A percentile compares a stretch with the other conserved stretches of the same genome.
phyloP scores from a whole-genome alignment of 2,329 filamentous ascomycete species.

The Aspergillus sp. region DNA sequence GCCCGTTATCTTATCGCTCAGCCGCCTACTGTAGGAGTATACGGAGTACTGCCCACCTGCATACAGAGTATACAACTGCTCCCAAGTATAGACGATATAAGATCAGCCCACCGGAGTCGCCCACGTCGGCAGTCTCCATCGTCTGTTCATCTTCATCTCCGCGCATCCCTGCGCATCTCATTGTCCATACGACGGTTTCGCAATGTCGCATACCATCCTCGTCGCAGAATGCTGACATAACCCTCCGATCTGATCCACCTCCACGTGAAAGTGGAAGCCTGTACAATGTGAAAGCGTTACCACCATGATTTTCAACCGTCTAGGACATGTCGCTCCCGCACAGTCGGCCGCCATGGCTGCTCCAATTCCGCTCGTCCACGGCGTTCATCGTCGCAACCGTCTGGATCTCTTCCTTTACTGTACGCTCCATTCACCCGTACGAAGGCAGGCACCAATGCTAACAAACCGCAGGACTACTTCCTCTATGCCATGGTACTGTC shows the following conservation, averaged over 20 bases:
- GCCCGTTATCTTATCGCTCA: constrained; percentile 31
- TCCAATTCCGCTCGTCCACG: constrained; percentile 57
- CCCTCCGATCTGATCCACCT: not conserved
- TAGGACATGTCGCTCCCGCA: not conserved
- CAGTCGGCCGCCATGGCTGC: constrained; percentile 22
- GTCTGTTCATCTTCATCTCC: too few relatives aligned
- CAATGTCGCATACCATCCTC: not conserved
- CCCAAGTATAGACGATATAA: too few relatives aligned
- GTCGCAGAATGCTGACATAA: not conserved
- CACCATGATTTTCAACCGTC: too few relatives aligned
- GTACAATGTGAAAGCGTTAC: too few relatives aligned
- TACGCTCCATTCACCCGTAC: constrained; percentile 10
- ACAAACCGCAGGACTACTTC: constrained; percentile 24
- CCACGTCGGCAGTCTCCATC: too few relatives aligned
- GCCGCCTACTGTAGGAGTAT: not conserved
- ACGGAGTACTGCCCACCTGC: not conserved
- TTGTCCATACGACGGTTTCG: too few relatives aligned
- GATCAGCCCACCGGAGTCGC: too few relatives aligned
- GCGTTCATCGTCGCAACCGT: constrained; percentile 59
- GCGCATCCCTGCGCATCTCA: too few relatives aligned
- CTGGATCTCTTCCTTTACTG: constrained; percentile 31
- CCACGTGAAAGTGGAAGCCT: too few relatives aligned
- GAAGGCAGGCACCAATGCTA: not conserved
- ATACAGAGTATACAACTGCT: too few relatives aligned
- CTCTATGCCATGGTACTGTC: constrained; percentile 28